These are phyloP conservation scores for Coprinopsis cinerea DNA, from an alignment of 768 basidiomycete genomes.

Conservation along the genomic window DNA sequence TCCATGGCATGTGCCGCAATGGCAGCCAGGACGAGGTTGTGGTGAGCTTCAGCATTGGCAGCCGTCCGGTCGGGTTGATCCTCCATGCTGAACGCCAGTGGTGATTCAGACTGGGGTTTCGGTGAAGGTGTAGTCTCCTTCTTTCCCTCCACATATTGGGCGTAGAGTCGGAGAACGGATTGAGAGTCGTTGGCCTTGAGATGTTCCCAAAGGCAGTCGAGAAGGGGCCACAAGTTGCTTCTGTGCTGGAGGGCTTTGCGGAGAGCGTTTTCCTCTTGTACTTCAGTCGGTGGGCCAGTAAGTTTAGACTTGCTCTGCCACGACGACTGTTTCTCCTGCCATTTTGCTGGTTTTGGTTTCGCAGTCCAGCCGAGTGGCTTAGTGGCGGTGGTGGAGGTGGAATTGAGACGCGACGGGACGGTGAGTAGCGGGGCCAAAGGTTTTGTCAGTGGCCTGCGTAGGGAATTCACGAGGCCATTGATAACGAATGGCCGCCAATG, in stretches of 20 bases:
- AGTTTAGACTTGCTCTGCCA: no score
- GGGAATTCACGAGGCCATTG: not conserved
- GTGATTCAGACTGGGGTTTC: not conserved
- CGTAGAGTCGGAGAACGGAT: no score
- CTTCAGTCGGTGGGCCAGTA: no score
- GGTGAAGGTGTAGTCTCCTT: not conserved
- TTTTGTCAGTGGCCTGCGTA: not conserved
- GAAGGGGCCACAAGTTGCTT: not conserved
- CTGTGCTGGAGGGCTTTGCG: not conserved
- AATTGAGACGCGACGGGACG: no score
- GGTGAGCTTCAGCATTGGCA: conserved; percentile 18
- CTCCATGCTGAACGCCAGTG: not conserved
- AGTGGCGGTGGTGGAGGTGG: no score
- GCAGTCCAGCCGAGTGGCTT: not conserved
- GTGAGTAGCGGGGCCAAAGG: not conserved
- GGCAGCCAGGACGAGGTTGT: conserved; percentile 36
- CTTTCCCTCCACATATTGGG: no score
- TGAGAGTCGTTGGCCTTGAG: no score
- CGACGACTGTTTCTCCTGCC: no score
- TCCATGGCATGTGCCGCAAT: conserved; percentile 57
- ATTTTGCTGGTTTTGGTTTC: no score
- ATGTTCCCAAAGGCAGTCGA: no score
- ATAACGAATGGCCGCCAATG: not conserved
- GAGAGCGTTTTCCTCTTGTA: no score
- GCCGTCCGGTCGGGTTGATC: conserved; percentile 6